Conservation (phyloP, 331 rosid species). For the Phaseolus coccineus region DNA sequence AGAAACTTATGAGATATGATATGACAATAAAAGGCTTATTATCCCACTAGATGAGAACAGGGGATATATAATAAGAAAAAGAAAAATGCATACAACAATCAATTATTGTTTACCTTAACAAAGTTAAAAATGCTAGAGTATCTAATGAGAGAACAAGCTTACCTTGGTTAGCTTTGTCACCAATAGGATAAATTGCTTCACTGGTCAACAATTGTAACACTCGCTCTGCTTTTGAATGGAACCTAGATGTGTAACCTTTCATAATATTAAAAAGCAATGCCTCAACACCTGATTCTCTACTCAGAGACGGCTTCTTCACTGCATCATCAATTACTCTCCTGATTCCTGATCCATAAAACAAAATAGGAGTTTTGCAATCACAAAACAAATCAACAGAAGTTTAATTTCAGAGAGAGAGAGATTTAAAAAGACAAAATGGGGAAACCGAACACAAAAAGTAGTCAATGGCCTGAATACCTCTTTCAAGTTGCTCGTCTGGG, state of each 20-base stretch:
- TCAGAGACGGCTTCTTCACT: constrained; percentile 62
- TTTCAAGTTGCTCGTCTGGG: constrained; percentile 70
- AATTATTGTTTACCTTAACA: constrained; percentile 28
- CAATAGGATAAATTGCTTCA: constrained; percentile 54
- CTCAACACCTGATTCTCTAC: constrained; percentile 66
- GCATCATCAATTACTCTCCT: constrained; percentile 63
- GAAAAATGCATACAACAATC: constrained; percentile 7
- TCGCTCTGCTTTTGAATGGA: constrained; percentile 87
- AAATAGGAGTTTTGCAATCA: constrained; percentile 15
- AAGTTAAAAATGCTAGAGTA: constrained; percentile 14
- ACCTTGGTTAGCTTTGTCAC: constrained; percentile 59
- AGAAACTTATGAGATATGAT: background rate
- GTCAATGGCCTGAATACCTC: constrained; percentile 60
- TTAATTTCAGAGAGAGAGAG: background rate
- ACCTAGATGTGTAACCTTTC: constrained; percentile 77
- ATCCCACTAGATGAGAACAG: background rate
- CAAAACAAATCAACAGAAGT: constrained; percentile 18
- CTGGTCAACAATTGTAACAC: constrained; percentile 67
- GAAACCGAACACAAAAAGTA: background rate
- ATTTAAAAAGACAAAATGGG: background rate
- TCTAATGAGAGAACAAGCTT: constrained; percentile 46
- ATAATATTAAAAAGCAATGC: constrained; percentile 68
- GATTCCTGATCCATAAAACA: constrained; percentile 47
- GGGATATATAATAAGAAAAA: background rate
- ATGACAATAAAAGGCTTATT: background rate